Evolutionary conservation across 331 rosid species (phyloP).

Genomic region (Erythrophleum ivorense): DNA sequence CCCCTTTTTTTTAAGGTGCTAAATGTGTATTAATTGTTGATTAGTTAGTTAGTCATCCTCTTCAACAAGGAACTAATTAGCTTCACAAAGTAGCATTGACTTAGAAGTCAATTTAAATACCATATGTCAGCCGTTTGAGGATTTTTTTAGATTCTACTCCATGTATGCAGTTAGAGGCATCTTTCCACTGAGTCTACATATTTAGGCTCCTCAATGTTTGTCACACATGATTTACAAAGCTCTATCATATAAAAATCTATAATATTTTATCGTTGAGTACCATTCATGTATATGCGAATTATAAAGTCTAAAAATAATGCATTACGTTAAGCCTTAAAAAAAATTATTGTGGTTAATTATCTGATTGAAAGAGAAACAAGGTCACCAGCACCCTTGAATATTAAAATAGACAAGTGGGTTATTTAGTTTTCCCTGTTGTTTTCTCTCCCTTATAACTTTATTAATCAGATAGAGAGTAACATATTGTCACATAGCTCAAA

Average conservation of each 20-base stretch:
- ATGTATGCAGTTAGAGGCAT: neutral
- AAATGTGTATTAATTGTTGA: neutral
- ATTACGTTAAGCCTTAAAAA: neutral
- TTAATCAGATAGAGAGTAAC: neutral
- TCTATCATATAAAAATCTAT: neutral
- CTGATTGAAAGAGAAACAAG: neutral
- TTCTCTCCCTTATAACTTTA: neutral
- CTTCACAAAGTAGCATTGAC: constrained; percentile 7
- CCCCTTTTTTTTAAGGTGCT: neutral
- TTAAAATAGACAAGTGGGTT: constrained; percentile 4
- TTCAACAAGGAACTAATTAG: constrained; percentile 13
- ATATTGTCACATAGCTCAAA: neutral
- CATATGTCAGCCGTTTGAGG: constrained; percentile 15
- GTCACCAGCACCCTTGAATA: neutral
- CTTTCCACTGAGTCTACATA: too few relatives aligned
- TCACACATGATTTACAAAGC: neutral
- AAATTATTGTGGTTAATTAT: neutral
- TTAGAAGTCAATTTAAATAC: constrained; percentile 25
- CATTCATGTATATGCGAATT: neutral
- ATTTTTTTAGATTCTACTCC: neutral
- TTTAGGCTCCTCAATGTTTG: neutral
- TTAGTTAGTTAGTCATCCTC: neutral
- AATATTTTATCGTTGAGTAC: neutral
- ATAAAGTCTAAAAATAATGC: neutral
- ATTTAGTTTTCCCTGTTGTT: constrained; percentile 1